Evolutionary conservation across 176 grass and related monocot genomes (phyloP).

Genomic region (Rhipidocladum racemiflorum): DNA sequence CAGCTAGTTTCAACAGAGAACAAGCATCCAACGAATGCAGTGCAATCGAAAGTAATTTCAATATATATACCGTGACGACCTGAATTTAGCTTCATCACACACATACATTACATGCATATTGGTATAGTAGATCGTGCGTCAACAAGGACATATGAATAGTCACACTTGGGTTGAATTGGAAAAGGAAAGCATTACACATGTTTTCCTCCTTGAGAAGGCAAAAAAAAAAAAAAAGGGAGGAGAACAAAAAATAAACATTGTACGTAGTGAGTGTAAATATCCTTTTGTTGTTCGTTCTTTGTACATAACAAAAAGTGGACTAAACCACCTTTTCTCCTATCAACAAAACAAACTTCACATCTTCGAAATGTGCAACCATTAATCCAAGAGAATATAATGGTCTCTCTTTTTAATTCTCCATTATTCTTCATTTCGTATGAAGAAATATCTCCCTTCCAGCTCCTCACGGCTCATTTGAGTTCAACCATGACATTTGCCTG

Average conservation of each 20-base stretch:
- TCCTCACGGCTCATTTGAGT: constrained; percentile 28
- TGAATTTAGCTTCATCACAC: constrained; percentile 10
- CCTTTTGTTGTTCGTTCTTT: constrained; percentile 21
- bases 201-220: neutral
- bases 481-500: constrained; percentile 70
- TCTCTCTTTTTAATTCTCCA: neutral
- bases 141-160: constrained; percentile 8
- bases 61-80: neutral
- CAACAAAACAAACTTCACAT: constrained; percentile 50
- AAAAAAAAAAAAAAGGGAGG: constrained; percentile 23
- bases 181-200: constrained; percentile 29
- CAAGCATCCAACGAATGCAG: neutral
- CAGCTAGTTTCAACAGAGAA: neutral
- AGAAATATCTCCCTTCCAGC: constrained; percentile 4
- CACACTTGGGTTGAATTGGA: constrained; percentile 27
- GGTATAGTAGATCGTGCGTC: neutral
- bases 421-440: constrained; percentile 23
- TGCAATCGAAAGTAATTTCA: neutral
- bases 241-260: constrained; percentile 27
- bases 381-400: constrained; percentile 30
- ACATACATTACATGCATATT: no score
- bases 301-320: constrained; percentile 40
- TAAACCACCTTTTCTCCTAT: constrained; percentile 30
- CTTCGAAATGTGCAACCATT: constrained; percentile 19
- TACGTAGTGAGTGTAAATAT: constrained; percentile 32